Percentiles rank a stretch among this genome's conserved stretches.
Evolutionary conservation across 1,284 basidiomycete species (phyloP).

Genomic region (Athelia psychrophila): DNA sequence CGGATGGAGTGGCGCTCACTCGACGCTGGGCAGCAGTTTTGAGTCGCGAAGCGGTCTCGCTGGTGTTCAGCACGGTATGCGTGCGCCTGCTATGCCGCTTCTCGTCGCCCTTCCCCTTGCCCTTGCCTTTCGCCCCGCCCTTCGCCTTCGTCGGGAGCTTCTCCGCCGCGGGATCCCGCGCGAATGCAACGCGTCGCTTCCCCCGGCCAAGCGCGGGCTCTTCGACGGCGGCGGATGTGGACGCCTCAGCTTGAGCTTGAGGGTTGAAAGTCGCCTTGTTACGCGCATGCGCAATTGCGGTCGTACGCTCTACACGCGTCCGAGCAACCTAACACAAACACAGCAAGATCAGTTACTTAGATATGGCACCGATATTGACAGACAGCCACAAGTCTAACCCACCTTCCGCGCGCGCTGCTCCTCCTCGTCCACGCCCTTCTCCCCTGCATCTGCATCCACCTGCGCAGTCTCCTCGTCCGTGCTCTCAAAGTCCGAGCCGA

Average conservation of each 20-base stretch:
- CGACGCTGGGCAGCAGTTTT: slow-evolving; percentile 44
- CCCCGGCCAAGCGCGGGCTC: slow-evolving; percentile 23
- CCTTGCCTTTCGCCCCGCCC: no score
- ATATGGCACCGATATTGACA: background rate
- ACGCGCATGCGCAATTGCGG: slow-evolving; percentile 62
- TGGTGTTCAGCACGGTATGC: slow-evolving; percentile 65
- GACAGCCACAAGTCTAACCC: background rate
- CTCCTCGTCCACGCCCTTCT: slow-evolving; percentile 56
- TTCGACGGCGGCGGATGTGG: slow-evolving; percentile 6
- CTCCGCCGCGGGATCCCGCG: slow-evolving; percentile 17
- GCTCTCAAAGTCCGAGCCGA: slow-evolving; percentile 79
- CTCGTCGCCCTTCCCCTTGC: slow-evolving; percentile 16
- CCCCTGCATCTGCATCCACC: slow-evolving; percentile 55
- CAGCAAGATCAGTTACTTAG: background rate
- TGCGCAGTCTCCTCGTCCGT: slow-evolving; percentile 67
- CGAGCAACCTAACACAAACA: background rate
- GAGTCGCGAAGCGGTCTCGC: slow-evolving; percentile 55
- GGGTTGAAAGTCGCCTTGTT: slow-evolving; percentile 66
- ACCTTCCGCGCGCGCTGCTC: slow-evolving; percentile 60
- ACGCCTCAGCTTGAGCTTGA: slow-evolving; percentile 17
- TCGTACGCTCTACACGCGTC: slow-evolving; percentile 46
- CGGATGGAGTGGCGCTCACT: slow-evolving; percentile 31
- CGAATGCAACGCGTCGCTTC: slow-evolving; percentile 53
- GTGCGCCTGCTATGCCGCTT: slow-evolving; percentile 63
- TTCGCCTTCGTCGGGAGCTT: background rate